Conservation (phyloP, 345 rosid species). For the Salix udensis region DNA sequence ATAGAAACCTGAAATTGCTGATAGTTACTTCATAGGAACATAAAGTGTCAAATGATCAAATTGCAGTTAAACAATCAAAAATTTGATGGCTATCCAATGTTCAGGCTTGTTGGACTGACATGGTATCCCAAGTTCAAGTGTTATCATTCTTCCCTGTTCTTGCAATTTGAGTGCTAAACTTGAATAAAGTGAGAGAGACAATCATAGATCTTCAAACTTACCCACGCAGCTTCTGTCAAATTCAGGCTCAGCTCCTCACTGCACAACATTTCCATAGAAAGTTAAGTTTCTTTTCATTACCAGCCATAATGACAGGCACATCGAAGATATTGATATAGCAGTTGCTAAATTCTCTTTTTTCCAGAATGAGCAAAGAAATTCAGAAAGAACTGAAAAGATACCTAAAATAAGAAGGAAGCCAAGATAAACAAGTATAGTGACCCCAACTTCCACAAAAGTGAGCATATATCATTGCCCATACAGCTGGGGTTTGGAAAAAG, state of each 20-base stretch:
- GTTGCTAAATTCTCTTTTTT: neutral
- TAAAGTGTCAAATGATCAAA: neutral
- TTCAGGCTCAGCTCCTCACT: slow-evolving; percentile 83
- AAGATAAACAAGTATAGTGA: slow-evolving; percentile 82
- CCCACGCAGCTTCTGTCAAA: slow-evolving; percentile 97
- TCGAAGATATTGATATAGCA: neutral
- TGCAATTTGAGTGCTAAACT: neutral
- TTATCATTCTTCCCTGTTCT: slow-evolving; percentile 2
- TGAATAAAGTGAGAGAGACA: neutral
- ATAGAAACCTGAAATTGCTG: slow-evolving; percentile 68
- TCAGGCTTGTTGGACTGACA: neutral
- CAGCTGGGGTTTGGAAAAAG: slow-evolving; percentile 62
- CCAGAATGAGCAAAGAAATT: neutral
- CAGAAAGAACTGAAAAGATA: slow-evolving; percentile 13
- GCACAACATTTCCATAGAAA: slow-evolving; percentile 30
- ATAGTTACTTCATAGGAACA: neutral
- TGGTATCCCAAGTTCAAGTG: neutral
- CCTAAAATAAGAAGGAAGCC: slow-evolving; percentile 97
- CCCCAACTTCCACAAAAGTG: slow-evolving; percentile 99
- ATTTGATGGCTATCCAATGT: neutral
- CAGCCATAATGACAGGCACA: neutral
- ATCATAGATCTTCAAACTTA: slow-evolving; percentile 31
- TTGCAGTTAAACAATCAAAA: neutral
- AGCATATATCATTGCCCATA: slow-evolving; percentile 93
- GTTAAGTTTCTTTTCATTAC: slow-evolving; percentile 1